A percentile compares a stretch with the other conserved stretches of the same genome.
phyloP scores from a whole-genome alignment of 2,329 filamentous ascomycete genomes.

The Aspergillus costaricaensis region DNA sequence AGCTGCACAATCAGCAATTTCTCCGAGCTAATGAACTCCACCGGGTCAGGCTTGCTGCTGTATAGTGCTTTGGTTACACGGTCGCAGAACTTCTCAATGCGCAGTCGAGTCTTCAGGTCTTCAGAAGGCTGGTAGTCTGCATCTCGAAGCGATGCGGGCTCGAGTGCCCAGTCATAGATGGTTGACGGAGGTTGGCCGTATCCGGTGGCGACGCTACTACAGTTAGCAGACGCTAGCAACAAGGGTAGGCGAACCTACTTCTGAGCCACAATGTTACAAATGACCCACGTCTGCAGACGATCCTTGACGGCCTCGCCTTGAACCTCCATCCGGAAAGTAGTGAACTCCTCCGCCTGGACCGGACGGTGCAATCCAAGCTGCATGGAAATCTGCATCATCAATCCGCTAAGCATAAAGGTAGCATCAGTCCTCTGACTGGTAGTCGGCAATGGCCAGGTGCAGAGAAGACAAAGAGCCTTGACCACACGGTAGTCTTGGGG shows the following conservation, averaged over 20 bases:
- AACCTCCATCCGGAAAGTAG: conserved; percentile 52
- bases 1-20: conserved; percentile 48
- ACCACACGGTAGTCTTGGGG: conserved; percentile 65
- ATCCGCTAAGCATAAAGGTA: conserved; percentile 63
- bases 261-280: conserved; percentile 68
- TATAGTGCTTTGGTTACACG: conserved; percentile 59
- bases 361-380: conserved; percentile 64
- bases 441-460: conserved; percentile 64
- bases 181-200: conserved; percentile 65
- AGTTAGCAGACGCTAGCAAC: conserved; percentile 5
- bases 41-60: conserved; percentile 56
- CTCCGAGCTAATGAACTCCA: conserved; percentile 48
- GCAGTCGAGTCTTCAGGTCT: conserved; percentile 53
- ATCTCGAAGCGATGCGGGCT: conserved; percentile 46
- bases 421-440: conserved; percentile 63
- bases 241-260: conserved; percentile 46
- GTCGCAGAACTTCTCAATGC: conserved; percentile 61
- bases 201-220: conserved; percentile 59
- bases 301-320: conserved; percentile 64
- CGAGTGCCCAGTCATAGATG: conserved; percentile 60
- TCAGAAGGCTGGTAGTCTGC: conserved; percentile 51
- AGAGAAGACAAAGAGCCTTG: conserved; percentile 63
- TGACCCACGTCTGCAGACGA: conserved; percentile 65
- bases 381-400: conserved; percentile 68
- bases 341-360: conserved; percentile 60